Evolutionary conservation across 2,329 filamentous ascomycete genomes (phyloP), one percentile per base, ranked within the genome.

Genomic region (Botrytis paeoniae): DNA sequence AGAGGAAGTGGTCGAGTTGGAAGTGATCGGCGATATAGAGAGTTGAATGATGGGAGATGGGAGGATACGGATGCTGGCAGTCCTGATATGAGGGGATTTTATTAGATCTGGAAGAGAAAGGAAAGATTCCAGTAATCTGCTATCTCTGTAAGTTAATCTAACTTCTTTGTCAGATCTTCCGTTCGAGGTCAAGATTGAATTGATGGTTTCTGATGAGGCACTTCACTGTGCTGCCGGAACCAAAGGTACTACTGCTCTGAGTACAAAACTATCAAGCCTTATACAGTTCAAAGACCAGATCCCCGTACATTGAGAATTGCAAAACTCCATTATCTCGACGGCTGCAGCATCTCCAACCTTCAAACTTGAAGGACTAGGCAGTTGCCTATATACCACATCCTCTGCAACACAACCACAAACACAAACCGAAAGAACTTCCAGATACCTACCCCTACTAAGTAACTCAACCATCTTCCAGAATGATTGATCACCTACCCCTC

Each of bases 371-470:
- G 32, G 12, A 22, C 7, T 48, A 48, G 20, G 43, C 10, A 48
- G 32, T 5, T 22, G 29, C 5, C 16, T 59, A 59, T 20, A 32
- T 22, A 35, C 57, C 57, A 14, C 57, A 60, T 35, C 32, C 22
- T 37, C 20, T 1, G 8, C 7, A 35, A 60, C 18, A 37, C 35
- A 22, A 35, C 2, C 4, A 25, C 18, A 60, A 14, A 7, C 32
- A 4, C 9, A 37, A 60, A 2, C 14, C 48, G 6, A 51, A 14
- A 12, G 22, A 12, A 51, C 6, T 25, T 5, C 10, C 20, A 60
- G 12, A 0, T n/a, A 20, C 32, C 3, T 3, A 14, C 32, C 25
- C 1, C 25, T 51, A 12, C 10, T 10, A n/a, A 1, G 1, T 12
- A 25, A 25, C 9, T n/a, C 48, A 51, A 51, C 10, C 48, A 51